These are phyloP conservation scores for Candida parachauliodes DNA, from an alignment of 805 yeast genomes.

Conservation along the genomic window DNA sequence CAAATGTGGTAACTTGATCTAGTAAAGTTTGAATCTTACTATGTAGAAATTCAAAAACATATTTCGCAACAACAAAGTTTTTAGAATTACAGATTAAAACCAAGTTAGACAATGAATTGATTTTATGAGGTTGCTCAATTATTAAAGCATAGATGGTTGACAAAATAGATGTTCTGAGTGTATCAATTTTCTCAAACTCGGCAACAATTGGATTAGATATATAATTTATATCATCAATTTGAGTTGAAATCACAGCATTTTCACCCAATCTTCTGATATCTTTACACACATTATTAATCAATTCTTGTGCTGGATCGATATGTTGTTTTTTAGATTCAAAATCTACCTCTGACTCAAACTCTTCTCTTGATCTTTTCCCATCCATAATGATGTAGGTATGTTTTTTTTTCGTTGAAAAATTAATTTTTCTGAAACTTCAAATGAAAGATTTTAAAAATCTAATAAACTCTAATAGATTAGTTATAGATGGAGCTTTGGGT, in stretches of 20 bases:
- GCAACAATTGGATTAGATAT: constrained; percentile 64
- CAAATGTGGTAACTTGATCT: constrained; percentile 29
- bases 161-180: constrained; percentile 55
- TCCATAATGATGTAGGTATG: constrained; percentile 11
- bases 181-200: constrained; percentile 60
- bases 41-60: constrained; percentile 66
- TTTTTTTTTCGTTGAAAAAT: constrained; percentile 3
- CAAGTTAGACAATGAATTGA: constrained; percentile 65
- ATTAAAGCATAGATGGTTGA: constrained; percentile 65
- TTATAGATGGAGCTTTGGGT: constrained; percentile 63
- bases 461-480: constrained; percentile 9
- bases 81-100: constrained; percentile 63
- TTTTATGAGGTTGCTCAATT: constrained; percentile 89
- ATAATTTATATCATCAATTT: constrained; percentile 54
- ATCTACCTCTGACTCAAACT: constrained; percentile 18
- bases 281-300: constrained; percentile 41
- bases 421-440: not conserved
- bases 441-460: constrained; percentile 9
- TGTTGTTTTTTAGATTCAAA: constrained; percentile 30
- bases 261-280: constrained; percentile 44
- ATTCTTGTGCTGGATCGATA: constrained; percentile 38
- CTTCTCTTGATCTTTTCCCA: constrained; percentile 28
- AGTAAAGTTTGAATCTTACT: constrained; percentile 57
- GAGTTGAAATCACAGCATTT: constrained; percentile 34
- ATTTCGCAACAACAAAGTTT: constrained; percentile 63